Percentiles rank a stretch among this genome's conserved stretches.
Evolutionary conservation across 139 green algal genomes (phyloP).

Genomic region (Medakamo hakoo): DNA sequence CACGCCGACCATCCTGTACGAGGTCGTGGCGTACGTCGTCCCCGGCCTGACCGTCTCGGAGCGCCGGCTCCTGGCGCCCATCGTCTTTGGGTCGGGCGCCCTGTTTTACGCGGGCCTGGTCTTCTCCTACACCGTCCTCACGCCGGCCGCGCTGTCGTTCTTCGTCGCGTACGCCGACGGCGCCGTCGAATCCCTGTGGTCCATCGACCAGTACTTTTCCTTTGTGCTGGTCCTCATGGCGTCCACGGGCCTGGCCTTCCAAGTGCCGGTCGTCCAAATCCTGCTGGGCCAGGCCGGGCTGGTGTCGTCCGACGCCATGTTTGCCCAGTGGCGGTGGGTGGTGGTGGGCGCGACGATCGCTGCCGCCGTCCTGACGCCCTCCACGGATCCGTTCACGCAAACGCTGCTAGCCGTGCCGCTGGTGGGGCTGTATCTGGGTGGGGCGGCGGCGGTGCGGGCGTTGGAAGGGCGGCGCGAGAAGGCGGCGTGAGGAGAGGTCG

Average conservation of each 20-base stretch:
- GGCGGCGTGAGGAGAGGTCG: neutral
- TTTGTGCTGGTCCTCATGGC: constrained; percentile 98
- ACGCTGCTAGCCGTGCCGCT: constrained; percentile 85
- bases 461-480: constrained; percentile 51
- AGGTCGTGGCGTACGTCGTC: constrained; percentile 89
- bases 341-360: constrained; percentile 84
- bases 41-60: constrained; percentile 83
- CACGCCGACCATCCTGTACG: constrained; percentile 86
- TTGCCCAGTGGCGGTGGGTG: constrained; percentile 89
- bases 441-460: constrained; percentile 49
- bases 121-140: constrained; percentile 93
- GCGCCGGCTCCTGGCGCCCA: constrained; percentile 73
- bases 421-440: constrained; percentile 88
- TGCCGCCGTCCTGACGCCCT: constrained; percentile 92
- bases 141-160: constrained; percentile 90
- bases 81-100: constrained; percentile 87
- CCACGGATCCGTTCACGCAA: constrained; percentile 97
- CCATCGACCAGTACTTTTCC: constrained; percentile 99
- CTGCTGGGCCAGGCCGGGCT: constrained; percentile 86
- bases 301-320: constrained; percentile 76
- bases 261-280: constrained; percentile 95
- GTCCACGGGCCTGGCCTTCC: constrained; percentile 86
- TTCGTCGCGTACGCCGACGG: constrained; percentile 92
- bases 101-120: constrained; percentile 89
- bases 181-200: constrained; percentile 95